Evolutionary conservation across 768 basidiomycete genomes (phyloP).

Genomic region (Naganishia onofrii): DNA sequence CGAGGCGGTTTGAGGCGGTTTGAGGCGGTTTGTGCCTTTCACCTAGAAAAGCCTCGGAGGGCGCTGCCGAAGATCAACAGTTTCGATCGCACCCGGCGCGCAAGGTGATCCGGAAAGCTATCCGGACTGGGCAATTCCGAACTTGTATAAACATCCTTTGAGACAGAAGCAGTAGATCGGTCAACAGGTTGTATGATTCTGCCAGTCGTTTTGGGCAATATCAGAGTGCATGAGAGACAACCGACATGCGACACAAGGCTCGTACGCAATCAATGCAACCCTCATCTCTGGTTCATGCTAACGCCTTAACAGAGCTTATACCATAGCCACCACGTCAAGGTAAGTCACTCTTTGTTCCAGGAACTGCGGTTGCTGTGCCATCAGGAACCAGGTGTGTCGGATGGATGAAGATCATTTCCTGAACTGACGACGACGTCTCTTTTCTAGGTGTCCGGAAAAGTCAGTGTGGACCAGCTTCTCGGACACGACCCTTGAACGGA

Average conservation of each 20-base stretch:
- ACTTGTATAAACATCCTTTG: neutral
- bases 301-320: slow-evolving; percentile 5
- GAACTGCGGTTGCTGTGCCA: neutral
- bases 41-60: no score
- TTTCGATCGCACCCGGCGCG: neutral
- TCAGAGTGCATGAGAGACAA: neutral
- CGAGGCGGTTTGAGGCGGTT: no score
- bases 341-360: slow-evolving; percentile 20
- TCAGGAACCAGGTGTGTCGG: neutral
- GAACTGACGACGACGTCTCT: neutral
- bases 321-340: slow-evolving; percentile 1
- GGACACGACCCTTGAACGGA: neutral
- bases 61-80: no score
- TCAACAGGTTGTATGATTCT: neutral
- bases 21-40: neutral
- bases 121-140: neutral
- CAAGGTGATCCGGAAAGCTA: neutral
- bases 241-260: neutral
- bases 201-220: neutral
- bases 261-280: neutral
- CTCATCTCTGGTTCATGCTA: neutral
- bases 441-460: neutral
- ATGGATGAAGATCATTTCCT: neutral
- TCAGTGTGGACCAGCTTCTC: no score
- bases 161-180: neutral